Conservation (phyloP, 2,329 filamentous ascomycete species). For the Drechslerella dactyloides region DNA sequence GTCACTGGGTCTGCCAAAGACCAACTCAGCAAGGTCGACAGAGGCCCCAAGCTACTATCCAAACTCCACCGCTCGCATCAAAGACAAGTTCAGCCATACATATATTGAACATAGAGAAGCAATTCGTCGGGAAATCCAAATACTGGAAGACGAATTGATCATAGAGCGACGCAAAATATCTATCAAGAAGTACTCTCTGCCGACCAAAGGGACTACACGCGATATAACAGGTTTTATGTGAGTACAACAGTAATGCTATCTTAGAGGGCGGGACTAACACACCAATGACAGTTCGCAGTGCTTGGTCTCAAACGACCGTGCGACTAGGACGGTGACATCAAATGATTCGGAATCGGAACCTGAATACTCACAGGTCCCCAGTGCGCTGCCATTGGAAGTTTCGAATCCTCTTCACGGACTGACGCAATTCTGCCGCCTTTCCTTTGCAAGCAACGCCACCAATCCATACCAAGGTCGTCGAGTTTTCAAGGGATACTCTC, state of each 20-base stretch:
- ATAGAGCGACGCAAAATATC: conserved; percentile 21
- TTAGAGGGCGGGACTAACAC: conserved; percentile 5
- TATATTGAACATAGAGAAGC: conserved; percentile 22
- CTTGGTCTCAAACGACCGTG: conserved; percentile 19
- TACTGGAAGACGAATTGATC: conserved; percentile 30
- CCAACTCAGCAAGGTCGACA: no score
- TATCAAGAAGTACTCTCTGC: not conserved
- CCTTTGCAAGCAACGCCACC: conserved; percentile 12
- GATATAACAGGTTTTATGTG: conserved; percentile 22
- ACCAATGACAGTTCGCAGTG: conserved; percentile 9
- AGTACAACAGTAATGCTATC: not conserved
- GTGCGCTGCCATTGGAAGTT: not conserved
- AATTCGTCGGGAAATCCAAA: conserved; percentile 20
- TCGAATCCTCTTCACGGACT: conserved; percentile 6
- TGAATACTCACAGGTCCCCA: not conserved
- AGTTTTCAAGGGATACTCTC: conserved; percentile 25
- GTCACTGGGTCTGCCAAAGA: not conserved
- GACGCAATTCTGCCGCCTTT: conserved; percentile 14
- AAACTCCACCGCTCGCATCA: not conserved
- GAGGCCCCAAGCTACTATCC: conserved; percentile 13
- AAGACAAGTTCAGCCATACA: conserved; percentile 6
- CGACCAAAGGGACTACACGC: not conserved
- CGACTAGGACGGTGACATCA: not conserved
- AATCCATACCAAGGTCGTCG: not conserved
- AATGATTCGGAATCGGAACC: not conserved